Evolutionary conservation across 352 stramenopile species (phyloP), one percentile per base, ranked within the genome.

Genomic region (Phytophthora colocasiae): DNA sequence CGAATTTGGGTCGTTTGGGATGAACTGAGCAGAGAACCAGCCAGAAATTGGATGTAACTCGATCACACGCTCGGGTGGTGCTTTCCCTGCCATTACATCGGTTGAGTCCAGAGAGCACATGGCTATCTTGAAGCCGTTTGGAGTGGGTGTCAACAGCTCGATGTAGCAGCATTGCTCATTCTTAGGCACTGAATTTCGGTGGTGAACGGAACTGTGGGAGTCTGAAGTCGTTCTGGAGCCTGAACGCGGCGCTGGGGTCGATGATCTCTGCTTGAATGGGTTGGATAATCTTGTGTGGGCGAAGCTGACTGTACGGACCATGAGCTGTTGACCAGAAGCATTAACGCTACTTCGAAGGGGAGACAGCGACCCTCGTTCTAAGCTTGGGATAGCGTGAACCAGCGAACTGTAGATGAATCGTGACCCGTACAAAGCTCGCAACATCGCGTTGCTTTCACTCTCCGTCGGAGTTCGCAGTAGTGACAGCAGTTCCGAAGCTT

Each of bases 391-490:
- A 1, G 68, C 32, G 43, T 76, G 71, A 26, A 76, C 26, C 8
- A 79, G 40, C 22, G 71, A 79, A 15, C 62, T 74, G 50, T 79
- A 79, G 66, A 79, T 79, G 45, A 70, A 69, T 0, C 57, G 48
- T 19, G 63, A 58, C 12, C 58, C 51, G 26, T 63, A 73, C 2
- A 66, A 26, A 2, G 66, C 71, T 11, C 63, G 63, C 22, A 75
- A 41, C 1, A 75, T 31, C 5, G 58, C 48, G 41, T 79, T 79
- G 46, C 58, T 69, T 46, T 76, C 71, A 31, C 51, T 76, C 39
- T 79, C 71, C 3, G 46, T 69, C 1, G 67, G 40, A 10, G 58
- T 48, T 14, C 66, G 57, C 32, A 79, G 29, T 15, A 79, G 44
- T n/a, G 63, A 34, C 32, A 63, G 19, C 12, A 79, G 44, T 31